phyloP scores from a whole-genome alignment of 2,329 filamentous ascomycete genomes.

The Zymoseptoria ardabiliae region DNA sequence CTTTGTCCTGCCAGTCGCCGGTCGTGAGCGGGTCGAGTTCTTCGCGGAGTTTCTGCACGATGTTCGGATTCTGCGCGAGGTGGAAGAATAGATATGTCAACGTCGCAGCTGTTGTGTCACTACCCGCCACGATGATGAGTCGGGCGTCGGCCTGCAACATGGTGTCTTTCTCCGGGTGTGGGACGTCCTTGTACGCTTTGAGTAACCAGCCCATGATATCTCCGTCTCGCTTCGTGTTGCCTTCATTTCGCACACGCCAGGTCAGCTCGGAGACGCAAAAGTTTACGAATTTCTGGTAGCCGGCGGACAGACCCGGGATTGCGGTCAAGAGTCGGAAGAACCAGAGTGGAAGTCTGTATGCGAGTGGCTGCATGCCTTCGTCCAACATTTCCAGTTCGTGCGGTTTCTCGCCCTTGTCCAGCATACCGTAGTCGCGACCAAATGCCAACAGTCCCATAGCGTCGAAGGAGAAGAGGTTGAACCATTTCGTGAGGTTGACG shows the following conservation, averaged over 20 bases:
- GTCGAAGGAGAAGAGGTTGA: slow-evolving; percentile 40
- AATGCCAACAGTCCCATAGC: slow-evolving; percentile 42
- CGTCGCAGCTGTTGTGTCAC: slow-evolving; percentile 38
- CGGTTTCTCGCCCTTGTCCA: slow-evolving; percentile 29
- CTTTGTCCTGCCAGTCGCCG: slow-evolving; percentile 24
- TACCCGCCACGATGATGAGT: slow-evolving; percentile 34
- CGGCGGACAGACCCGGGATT: slow-evolving; percentile 31
- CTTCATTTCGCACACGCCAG: slow-evolving; percentile 27
- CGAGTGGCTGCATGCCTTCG: slow-evolving; percentile 28
- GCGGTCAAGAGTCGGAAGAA: slow-evolving; percentile 29
- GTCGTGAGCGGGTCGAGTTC: slow-evolving; percentile 26
- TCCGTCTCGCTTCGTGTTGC: slow-evolving; percentile 9
- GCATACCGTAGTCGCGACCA: slow-evolving; percentile 36
- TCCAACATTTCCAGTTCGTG: slow-evolving; percentile 34
- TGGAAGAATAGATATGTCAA: slow-evolving; percentile 39
- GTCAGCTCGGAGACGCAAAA: slow-evolving; percentile 33
- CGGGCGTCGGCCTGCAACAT: slow-evolving; percentile 26
- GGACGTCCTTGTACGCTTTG: slow-evolving; percentile 24
- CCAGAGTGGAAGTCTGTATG: slow-evolving; percentile 29
- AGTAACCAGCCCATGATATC: slow-evolving; percentile 31
- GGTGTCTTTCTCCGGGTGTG: slow-evolving; percentile 22
- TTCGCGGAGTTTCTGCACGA: slow-evolving; percentile 27
- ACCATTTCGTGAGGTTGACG: slow-evolving; percentile 36
- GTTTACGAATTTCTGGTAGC: slow-evolving; percentile 32
- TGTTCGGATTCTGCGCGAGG: slow-evolving; percentile 26